Conservation (phyloP, 169 alveolate genomes). For the Plasmodium gallinaceum region DNA sequence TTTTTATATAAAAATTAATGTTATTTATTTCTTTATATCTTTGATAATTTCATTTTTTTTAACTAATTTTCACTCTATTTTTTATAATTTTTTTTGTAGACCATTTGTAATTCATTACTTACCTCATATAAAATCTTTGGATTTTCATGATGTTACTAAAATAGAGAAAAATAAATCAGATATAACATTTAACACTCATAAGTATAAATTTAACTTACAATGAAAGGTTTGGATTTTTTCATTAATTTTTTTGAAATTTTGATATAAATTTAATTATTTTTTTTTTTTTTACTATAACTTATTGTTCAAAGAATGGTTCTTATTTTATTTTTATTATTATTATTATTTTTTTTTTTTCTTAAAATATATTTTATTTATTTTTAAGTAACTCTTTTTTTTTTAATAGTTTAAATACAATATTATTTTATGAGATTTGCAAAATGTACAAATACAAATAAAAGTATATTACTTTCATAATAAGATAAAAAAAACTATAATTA, state of each 20-base stretch:
- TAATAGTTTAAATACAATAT: no score
- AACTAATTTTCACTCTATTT: background rate
- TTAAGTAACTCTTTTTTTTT: no score
- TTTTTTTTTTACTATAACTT: slow-evolving; percentile 5
- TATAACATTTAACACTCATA: slow-evolving; percentile 65
- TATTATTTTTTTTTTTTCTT: no score
- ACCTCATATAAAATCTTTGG: slow-evolving; percentile 72
- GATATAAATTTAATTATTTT: background rate
- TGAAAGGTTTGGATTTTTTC: background rate
- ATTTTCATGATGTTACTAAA: slow-evolving; percentile 67
- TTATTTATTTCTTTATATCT: background rate
- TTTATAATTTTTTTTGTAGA: background rate
- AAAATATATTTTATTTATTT: no score
- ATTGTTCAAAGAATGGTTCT: no score
- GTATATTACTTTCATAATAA: no score
- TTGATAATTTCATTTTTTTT: no score
- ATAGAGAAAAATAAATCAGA: slow-evolving; percentile 67
- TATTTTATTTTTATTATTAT: no score
- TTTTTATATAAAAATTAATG: background rate
- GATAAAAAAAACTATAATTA: no score
- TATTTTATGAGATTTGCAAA: no score
- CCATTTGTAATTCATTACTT: slow-evolving; percentile 56
- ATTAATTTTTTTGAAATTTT: background rate
- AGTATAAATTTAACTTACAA: slow-evolving; percentile 57
- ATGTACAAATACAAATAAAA: no score